phyloP scores from a whole-genome alignment of 176 grass and related monocot species.

The Pharus latifolius region DNA sequence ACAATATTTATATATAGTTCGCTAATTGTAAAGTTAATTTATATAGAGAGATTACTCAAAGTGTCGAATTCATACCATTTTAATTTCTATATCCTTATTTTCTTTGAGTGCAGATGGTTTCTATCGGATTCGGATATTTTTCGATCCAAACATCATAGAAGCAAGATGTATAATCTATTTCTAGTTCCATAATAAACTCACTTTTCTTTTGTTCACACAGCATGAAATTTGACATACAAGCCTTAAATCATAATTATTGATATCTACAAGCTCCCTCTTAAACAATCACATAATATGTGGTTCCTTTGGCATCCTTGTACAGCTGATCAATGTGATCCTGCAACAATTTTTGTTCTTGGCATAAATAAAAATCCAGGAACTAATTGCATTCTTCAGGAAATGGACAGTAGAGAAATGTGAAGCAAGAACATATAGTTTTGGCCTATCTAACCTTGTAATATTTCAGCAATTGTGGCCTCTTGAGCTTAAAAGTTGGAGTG shows the following conservation, averaged over 20 bases:
- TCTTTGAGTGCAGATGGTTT: background rate
- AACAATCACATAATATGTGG: conserved; percentile 6
- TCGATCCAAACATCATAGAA: no score
- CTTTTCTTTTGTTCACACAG: background rate
- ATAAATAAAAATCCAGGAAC: background rate
- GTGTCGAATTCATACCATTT: no score
- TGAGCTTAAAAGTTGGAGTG: conserved; percentile 93
- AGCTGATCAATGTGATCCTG: conserved; percentile 45
- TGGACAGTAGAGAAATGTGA: background rate
- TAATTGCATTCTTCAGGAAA: background rate
- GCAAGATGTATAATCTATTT: background rate
- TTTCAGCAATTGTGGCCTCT: conserved; percentile 79
- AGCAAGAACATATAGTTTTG: background rate
- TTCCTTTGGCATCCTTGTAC: conserved; percentile 49
- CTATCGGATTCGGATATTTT: background rate
- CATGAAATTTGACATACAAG: background rate
- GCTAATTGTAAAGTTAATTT: no score
- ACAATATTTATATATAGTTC: no score
- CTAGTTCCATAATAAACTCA: background rate
- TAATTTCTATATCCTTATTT: background rate
- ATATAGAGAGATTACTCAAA: no score
- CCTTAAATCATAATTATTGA: background rate
- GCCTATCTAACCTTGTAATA: conserved; percentile 54
- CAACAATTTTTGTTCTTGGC: background rate
- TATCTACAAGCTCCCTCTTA: conserved; percentile 6